These are phyloP conservation scores for Macadamia tetraphylla DNA, from an alignment of 164 flowering plant species.

Conservation along the genomic window DNA sequence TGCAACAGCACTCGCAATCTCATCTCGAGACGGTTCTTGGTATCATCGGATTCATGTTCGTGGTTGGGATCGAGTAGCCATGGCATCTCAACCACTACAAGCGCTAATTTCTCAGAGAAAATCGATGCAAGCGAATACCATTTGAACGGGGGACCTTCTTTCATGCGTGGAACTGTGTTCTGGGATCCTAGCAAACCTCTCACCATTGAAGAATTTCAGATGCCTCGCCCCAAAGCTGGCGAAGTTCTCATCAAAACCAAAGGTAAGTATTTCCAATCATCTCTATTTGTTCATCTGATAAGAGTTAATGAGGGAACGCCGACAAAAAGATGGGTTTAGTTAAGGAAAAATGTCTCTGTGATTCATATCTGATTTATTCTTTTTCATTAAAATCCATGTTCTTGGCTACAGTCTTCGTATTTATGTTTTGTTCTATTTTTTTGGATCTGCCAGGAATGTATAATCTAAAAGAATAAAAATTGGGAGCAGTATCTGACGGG, in stretches of 20 bases:
- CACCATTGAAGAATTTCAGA: constrained; percentile 76
- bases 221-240: constrained; percentile 91
- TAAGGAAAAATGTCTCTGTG: no score
- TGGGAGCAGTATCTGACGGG: no score
- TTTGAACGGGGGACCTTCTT: constrained; percentile 48
- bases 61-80: neutral
- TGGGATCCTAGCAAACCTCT: constrained; percentile 75
- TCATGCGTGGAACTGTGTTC: constrained; percentile 81
- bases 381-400: neutral
- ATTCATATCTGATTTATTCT: neutral
- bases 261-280: constrained; percentile 28
- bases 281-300: neutral
- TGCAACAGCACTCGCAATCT: neutral
- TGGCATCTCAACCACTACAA: neutral
- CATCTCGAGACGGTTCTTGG: neutral
- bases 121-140: constrained; percentile 27
- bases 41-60: neutral
- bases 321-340: no score
- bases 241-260: constrained; percentile 91
- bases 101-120: neutral
- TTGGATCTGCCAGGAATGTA: no score
- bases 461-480: no score
- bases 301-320: no score
- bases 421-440: neutral
- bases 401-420: neutral